These are phyloP conservation scores for Diospyros kaki DNA, from an alignment of 148 eudicot species.

Conservation along the genomic window DNA sequence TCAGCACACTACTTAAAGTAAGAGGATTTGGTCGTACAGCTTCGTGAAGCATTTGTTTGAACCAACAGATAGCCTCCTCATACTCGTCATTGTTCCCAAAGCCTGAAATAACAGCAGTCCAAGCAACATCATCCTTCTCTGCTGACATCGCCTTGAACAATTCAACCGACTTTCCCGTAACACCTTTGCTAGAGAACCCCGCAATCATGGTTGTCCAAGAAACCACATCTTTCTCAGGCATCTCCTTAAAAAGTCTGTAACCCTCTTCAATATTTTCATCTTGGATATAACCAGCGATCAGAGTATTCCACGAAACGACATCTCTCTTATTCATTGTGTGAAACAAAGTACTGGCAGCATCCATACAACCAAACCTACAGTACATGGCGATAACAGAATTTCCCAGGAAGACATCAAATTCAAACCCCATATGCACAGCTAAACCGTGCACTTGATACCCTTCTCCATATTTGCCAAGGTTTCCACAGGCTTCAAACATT, in stretches of 20 bases:
- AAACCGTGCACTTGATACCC: conserved; percentile 58
- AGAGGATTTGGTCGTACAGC: conserved; percentile 47
- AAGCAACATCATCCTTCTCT: conserved; percentile 48
- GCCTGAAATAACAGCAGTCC: conserved; percentile 70
- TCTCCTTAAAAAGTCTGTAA: conserved; percentile 29
- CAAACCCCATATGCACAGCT: conserved; percentile 42
- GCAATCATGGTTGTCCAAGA: conserved; percentile 66
- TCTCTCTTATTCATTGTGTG: conserved; percentile 33
- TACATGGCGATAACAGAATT: conserved; percentile 57
- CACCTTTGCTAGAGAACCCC: conserved; percentile 44
- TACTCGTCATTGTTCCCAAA: conserved; percentile 37
- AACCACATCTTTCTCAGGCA: conserved; percentile 43
- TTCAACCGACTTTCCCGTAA: conserved; percentile 30
- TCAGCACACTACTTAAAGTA: conserved; percentile 50
- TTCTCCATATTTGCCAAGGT: conserved; percentile 32
- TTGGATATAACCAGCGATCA: conserved; percentile 41
- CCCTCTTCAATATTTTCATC: conserved; percentile 37
- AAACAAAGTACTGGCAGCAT: conserved; percentile 37
- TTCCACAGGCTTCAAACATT: conserved; percentile 53
- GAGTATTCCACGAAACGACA: conserved; percentile 47
- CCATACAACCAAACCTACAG: conserved; percentile 41
- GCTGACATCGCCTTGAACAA: conserved; percentile 44
- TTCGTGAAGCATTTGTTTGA: conserved; percentile 35
- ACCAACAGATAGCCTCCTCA: conserved; percentile 46
- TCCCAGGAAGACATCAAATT: conserved; percentile 38